These are phyloP conservation scores for Cystofilobasidium bisporidii DNA, from an alignment of 768 basidiomycete species.

Conservation along the genomic window DNA sequence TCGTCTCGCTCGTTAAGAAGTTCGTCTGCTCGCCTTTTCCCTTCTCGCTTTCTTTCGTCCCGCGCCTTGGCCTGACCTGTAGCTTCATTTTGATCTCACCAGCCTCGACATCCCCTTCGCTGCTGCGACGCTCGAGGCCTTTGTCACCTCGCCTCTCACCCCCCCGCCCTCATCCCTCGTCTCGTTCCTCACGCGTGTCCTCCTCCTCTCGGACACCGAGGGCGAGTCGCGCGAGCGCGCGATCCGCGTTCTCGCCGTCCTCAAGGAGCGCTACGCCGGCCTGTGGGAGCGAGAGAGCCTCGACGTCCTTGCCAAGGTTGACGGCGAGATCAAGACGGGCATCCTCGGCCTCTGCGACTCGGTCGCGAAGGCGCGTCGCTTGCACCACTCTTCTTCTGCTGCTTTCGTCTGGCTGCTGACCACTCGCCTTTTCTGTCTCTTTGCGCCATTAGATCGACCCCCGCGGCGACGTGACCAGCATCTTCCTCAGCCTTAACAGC, in stretches of 20 bases:
- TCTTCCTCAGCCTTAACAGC: conserved; percentile 23
- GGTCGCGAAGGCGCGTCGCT: conserved; percentile 15
- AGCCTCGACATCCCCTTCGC: conserved; percentile 16
- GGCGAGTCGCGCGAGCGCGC: background rate
- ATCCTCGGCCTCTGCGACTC: conserved; percentile 13
- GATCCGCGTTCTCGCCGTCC: conserved; percentile 1
- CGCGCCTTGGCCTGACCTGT: background rate
- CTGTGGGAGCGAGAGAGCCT: conserved; percentile 23
- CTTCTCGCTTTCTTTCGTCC: no score
- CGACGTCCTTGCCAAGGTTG: conserved; percentile 10
- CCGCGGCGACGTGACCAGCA: conserved; percentile 14
- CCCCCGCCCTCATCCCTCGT: conserved; percentile 12
- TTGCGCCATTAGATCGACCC: conserved; percentile 2
- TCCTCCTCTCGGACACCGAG: background rate
- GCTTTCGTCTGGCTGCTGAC: no score
- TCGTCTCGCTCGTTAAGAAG: conserved; percentile 17
- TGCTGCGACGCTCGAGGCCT: conserved; percentile 18
- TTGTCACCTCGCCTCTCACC: conserved; percentile 15
- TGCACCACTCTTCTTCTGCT: background rate
- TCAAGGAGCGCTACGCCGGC: conserved; percentile 23
- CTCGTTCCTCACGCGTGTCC: conserved; percentile 20
- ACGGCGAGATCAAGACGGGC: conserved; percentile 17
- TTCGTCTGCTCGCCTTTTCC: background rate
- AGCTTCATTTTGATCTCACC: background rate
- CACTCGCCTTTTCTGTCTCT: no score